Percentiles rank a stretch among this genome's conserved stretches.
These are phyloP conservation scores for Linnemannia exigua DNA, from an alignment of 192 early-diverging fungal genomes.

Conservation along the genomic window DNA sequence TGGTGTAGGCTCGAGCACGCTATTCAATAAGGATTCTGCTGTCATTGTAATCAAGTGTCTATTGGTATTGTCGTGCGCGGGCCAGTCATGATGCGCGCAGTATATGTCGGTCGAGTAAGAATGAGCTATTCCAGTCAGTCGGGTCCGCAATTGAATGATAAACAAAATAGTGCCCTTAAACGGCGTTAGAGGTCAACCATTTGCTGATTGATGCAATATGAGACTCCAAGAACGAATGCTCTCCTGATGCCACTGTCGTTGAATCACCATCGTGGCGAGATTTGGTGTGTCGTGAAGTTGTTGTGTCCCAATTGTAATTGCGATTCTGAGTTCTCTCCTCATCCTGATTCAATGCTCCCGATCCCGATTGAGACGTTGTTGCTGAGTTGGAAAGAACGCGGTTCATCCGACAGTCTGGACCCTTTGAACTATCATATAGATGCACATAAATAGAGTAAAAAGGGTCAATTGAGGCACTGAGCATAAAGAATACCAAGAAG, in stretches of 20 bases:
- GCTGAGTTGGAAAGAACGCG: background rate
- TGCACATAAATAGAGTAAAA: background rate
- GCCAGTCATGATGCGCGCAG: too few species aligned
- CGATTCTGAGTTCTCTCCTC: background rate
- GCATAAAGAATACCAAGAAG: background rate
- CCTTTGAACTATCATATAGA: background rate
- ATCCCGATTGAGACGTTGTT: background rate
- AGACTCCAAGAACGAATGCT: conserved; percentile 42
- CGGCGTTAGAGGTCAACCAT: conserved; percentile 35
- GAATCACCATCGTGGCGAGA: background rate
- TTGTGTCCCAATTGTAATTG: background rate
- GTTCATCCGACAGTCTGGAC: conserved; percentile 8
- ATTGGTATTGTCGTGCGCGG: background rate
- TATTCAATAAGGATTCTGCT: background rate
- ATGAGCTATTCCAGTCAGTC: background rate
- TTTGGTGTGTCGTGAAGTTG: background rate
- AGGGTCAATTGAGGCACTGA: background rate
- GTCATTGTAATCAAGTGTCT: background rate
- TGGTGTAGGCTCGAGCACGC: background rate
- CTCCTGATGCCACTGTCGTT: background rate
- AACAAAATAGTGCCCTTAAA: too few species aligned
- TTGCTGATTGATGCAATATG: conserved; percentile 44
- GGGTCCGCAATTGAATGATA: too few species aligned
- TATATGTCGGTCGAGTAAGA: background rate
- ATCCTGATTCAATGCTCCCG: background rate